phyloP scores from a whole-genome alignment of 805 yeast species.

The Lachancea quebecensis region DNA sequence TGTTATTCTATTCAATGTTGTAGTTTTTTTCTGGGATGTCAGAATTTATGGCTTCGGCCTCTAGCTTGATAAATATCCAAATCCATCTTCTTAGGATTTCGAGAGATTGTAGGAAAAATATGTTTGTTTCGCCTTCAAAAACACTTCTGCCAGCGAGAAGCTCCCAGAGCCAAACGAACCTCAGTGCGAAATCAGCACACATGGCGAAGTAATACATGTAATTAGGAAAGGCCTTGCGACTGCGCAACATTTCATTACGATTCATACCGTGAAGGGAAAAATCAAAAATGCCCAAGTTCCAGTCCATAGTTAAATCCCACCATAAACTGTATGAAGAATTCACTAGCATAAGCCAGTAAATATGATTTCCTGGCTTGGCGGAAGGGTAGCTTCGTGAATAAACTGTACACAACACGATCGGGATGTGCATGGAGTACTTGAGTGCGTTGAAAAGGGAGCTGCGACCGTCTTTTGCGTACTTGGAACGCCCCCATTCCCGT shows the following conservation, averaged over 20 bases:
- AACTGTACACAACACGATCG: conserved; percentile 40
- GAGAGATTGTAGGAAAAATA: conserved; percentile 58
- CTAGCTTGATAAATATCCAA: conserved; percentile 84
- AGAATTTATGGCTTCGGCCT: conserved; percentile 46
- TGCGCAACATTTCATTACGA: conserved; percentile 24
- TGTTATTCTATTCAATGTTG: conserved; percentile 1
- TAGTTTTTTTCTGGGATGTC: conserved; percentile 1
- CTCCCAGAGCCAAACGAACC: conserved; percentile 74
- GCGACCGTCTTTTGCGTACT: conserved; percentile 32
- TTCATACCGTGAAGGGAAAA: conserved; percentile 4
- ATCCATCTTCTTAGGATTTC: conserved; percentile 81
- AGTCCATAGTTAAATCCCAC: conserved; percentile 90
- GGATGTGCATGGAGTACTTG: conserved; percentile 66
- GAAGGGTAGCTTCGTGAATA: conserved; percentile 12
- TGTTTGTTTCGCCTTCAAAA: conserved; percentile 47
- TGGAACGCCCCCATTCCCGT: conserved; percentile 51
- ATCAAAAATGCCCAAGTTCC: conserved; percentile 62
- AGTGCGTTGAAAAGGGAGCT: conserved; percentile 62
- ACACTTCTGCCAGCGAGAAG: conserved; percentile 32
- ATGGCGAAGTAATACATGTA: conserved; percentile 51
- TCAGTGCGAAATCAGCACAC: conserved; percentile 50
- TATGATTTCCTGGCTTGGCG: conserved; percentile 20
- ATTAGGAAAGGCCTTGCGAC: conserved; percentile 13
- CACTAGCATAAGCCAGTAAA: conserved; percentile 38
- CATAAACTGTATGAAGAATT: conserved; percentile 73